Base-by-base conservation (phyloP, 495 filamentous ascomycete species). In the Pseudomonodictys pantanalensis region DNA sequence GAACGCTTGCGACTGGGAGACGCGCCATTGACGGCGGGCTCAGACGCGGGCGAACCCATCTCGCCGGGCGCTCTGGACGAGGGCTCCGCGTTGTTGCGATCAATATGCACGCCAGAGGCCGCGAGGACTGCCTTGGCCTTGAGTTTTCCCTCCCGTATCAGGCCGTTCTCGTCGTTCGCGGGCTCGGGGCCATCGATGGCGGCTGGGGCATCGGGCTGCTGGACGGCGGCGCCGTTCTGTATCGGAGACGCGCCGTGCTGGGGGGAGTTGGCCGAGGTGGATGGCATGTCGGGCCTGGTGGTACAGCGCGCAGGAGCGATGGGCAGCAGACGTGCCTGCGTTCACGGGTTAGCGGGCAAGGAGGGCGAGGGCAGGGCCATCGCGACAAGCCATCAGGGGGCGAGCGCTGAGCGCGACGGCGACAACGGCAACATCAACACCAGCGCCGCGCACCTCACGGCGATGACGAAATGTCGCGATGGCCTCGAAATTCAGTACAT, bases 111-210 rank as follows among this genome's bases (percentile, higher is more conserved):
- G 12, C 77, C 77, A 5, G 81, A 79, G 11, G 78, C 79, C 47
- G 75, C 77, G 43, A 84, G 70, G 26, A 80, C 73, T n/a, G 79
- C 79, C 66, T 80, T 82, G 23, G 81, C 79, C 63, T 78, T 80
- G 57, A 83, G 76, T 63, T 85, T 86, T 22, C 79, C 78, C 62
- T 83, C 81, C 33, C 70, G 71, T 23, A 83, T 79, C 22, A 70
- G 49, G 67, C 79, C 73, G 15, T 58, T 56, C 20, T 53, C 62
- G 12, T 60, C 57, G 3, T 43, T 3, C 35, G 54, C 58, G 17
- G 44, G n/a, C 18, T 52, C 56, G 32, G 61, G 35, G 33, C 50
- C 32, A 43, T 59, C 47, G 48, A 49, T 46, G 24, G 7, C 24
- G 22, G 50, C 18, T 15, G 58, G 42, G 22, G 24, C 49, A 26